Evolutionary conservation across 345 rosid species (phyloP), one percentile per base, ranked within the genome.

Genomic region (Pugionium cornutum): DNA sequence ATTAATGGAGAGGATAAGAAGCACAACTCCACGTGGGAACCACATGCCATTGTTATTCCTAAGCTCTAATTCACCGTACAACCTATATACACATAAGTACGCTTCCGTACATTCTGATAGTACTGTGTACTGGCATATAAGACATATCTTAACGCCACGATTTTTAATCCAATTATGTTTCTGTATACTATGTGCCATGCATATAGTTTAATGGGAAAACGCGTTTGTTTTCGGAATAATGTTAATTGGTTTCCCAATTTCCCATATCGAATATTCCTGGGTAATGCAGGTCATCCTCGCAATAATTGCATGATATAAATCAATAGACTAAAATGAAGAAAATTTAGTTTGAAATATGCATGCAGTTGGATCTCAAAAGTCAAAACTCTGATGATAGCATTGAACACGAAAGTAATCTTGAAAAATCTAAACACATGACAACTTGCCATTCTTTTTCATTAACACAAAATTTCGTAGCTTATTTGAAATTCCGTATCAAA

Each of bases 21-120:
- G 55, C 54, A 66, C 34, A 72, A 51, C 41, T 31, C 18, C 53
- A 72, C 69, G 66, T 72, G 57, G 6, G 18, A 58, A 25, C 55
- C 77, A 73, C 77, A 67, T 73, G 77, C 46, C 39, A 46, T 53
- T 73, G 72, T 18, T 46, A 64, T 64, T 33, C 53, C 0, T 36
- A 28, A 11, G 37, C 41, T 33, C 28, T 57, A 33, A 39, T 0
- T 26, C 57, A 42, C 76, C 76, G 76, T 72, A 72, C 65, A 50
- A 18, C 18, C 51, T 43, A 42, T 18, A 41, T 43, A 42, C 48
- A 57, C 54, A 36, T 53, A 50, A 48, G 50, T 58, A 47, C 18
- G 48, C 52, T 66, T 73, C 73, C 73, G 73, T 60, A 18, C 18
- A 18, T 18, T 18, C 18, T 18, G 18, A 18, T 18, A 18, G 18